Base-by-base conservation (phyloP, 2,329 filamentous ascomycete genomes). In the Ceratocystis papillata region DNA sequence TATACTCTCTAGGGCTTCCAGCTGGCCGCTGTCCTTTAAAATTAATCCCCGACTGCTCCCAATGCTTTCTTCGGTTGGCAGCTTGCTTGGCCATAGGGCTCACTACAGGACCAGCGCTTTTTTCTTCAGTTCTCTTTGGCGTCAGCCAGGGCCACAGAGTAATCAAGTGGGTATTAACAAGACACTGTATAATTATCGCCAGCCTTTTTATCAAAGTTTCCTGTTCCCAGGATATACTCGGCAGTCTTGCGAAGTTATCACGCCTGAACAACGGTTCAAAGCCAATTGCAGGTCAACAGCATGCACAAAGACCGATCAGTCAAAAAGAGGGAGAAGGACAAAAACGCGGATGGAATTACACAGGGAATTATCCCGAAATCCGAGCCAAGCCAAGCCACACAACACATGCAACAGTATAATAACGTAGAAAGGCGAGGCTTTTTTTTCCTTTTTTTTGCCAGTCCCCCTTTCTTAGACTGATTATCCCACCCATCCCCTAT, bases 361-460 rank as follows among this genome's bases (percentile, higher is more conserved):
- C 53, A 50, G 53, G 37, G 37, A 41, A 41, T 41, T 25, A 6
- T 30, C 28, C 53, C 25, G 53, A 57, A 57, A 28, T 57, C 22
- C 28, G 28, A 57, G 53, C 25, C 53, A 57, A 57, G 53, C 28
- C 53, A 28, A 57, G 53, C 28, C 53, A 28, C 53, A 57, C 15
- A 22, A 8, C 37, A 41, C 37, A 33, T 10, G 48, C 48, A 50
- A 50, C 1, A 50, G n/a, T 10, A 50, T 8, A 25, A 22, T 22
- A 50, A 15, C 10, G 37, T 12, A 12, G 22, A 20, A 50, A 50
- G 48, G 48, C 48, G 5, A 22, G 17, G 37, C 10, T 15, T 41
- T 41, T 41, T 41, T 41, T 41, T 2, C 10, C 2, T 12, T 50
- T 50, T 50, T 50, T 50, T 48, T 7, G 46, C 2, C 15, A 10